Conservation (phyloP, 2,329 filamentous ascomycete species). For the Ophiosphaerella herpotricha region DNA sequence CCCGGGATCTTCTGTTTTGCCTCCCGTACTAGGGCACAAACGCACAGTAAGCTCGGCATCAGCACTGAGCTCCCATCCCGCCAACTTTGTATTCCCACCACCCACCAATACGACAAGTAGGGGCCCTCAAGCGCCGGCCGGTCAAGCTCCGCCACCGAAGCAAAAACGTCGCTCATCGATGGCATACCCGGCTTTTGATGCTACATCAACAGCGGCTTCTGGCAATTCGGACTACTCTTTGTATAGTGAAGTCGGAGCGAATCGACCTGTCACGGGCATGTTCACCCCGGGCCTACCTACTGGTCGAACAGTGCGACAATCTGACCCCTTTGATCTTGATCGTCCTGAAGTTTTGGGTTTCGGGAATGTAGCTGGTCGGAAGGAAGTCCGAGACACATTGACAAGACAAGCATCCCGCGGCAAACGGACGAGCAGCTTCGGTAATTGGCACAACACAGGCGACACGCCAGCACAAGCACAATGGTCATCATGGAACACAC, state of each 20-base stretch:
- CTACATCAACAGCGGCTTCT: slow-evolving; percentile 25
- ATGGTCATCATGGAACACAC: slow-evolving; percentile 21
- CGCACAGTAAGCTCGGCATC: slow-evolving; percentile 36
- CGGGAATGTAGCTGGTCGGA: slow-evolving; percentile 30
- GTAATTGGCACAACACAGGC: slow-evolving; percentile 32
- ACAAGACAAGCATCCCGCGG: slow-evolving; percentile 32
- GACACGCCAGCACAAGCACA: slow-evolving; percentile 13
- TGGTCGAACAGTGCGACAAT: slow-evolving; percentile 40
- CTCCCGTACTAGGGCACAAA: slow-evolving; percentile 23
- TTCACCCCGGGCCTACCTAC: slow-evolving; percentile 21
- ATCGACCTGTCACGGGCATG: slow-evolving; percentile 34
- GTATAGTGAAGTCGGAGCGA: slow-evolving; percentile 44
- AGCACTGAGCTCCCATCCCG: slow-evolving; percentile 35
- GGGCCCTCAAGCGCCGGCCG: slow-evolving; percentile 28
- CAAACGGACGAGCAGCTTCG: slow-evolving; percentile 35
- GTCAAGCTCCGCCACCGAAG: slow-evolving; percentile 27
- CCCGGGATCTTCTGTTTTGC: slow-evolving; percentile 28
- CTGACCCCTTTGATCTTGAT: slow-evolving; percentile 49
- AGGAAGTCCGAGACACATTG: slow-evolving; percentile 35
- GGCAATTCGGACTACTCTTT: slow-evolving; percentile 34
- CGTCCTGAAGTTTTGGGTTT: slow-evolving; percentile 46
- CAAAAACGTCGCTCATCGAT: slow-evolving; percentile 29
- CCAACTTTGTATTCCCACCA: slow-evolving; percentile 32
- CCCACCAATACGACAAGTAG: slow-evolving; percentile 36
- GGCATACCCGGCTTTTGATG: slow-evolving; percentile 31